These are phyloP conservation scores for Biscogniauxia mediterranea DNA, from an alignment of 2,329 filamentous ascomycete genomes.

Conservation along the genomic window DNA sequence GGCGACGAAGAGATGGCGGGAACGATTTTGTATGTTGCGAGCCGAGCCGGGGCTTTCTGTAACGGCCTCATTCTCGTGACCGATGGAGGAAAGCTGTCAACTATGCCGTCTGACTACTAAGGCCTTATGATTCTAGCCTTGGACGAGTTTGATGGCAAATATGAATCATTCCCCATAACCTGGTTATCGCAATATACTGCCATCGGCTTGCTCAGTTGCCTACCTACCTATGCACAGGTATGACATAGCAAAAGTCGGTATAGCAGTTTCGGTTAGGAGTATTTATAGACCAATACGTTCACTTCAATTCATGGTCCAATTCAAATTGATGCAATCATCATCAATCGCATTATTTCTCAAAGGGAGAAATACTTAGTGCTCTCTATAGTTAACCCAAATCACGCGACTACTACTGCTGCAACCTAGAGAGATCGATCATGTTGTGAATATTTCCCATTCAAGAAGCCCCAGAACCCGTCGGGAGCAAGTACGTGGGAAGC, in stretches of 20 bases:
- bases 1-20: conserved; percentile 32
- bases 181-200: not conserved
- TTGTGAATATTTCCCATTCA: not conserved
- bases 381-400: not conserved
- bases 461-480: not conserved
- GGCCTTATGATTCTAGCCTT: not conserved
- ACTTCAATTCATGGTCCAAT: not conserved
- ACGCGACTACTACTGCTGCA: not conserved
- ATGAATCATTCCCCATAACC: not conserved
- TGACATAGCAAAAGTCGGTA: not conserved
- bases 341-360: not conserved
- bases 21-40: conserved; percentile 29
- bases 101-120: conserved; percentile 27
- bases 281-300: not conserved
- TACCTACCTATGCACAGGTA: not conserved
- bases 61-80: conserved; percentile 29
- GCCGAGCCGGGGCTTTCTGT: conserved; percentile 29
- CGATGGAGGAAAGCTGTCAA: conserved; percentile 28
- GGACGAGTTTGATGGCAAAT: not conserved
- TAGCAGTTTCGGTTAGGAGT: too few species aligned
- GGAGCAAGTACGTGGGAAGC: not conserved
- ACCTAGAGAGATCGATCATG: not conserved
- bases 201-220: not conserved
- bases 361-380: not conserved
- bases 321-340: not conserved